Evolutionary conservation across 768 basidiomycete species (phyloP).

Genomic region (Agrocybe praecox): DNA sequence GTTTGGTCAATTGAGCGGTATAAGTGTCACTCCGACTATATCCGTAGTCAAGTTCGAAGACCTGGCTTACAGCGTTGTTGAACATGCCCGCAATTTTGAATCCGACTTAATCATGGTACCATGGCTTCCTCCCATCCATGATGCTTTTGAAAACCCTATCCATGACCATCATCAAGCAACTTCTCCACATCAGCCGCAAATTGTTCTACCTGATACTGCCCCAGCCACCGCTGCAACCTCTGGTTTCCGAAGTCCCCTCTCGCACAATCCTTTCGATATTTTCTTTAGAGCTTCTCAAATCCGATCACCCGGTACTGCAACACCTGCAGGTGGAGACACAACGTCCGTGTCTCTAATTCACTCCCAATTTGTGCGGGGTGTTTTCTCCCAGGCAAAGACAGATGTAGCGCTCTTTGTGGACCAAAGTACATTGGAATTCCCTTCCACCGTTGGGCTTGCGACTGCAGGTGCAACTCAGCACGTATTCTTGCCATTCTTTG

Average conservation of each 20-base stretch:
- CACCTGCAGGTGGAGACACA: slow-evolving; percentile 13
- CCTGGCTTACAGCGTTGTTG: slow-evolving; percentile 66
- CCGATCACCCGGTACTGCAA: slow-evolving; percentile 13
- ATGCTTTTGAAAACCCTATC: slow-evolving; percentile 15
- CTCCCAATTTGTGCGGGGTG: slow-evolving; percentile 80
- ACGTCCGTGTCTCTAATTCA: slow-evolving; percentile 57
- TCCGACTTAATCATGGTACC: slow-evolving; percentile 83
- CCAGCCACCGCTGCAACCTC: slow-evolving; percentile 3
- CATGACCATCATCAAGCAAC: slow-evolving; percentile 13
- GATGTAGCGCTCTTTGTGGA: slow-evolving; percentile 90
- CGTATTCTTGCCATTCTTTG: slow-evolving; percentile 89
- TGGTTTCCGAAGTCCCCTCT: slow-evolving; percentile 16
- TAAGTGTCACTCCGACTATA: slow-evolving; percentile 65
- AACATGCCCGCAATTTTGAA: slow-evolving; percentile 58
- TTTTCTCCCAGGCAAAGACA: slow-evolving; percentile 69
- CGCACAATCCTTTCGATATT: slow-evolving; percentile 71
- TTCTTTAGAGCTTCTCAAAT: slow-evolving; percentile 46
- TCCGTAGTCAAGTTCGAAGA: slow-evolving; percentile 80
- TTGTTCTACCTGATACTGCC: slow-evolving; percentile 12
- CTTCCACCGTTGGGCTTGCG: slow-evolving; percentile 12
- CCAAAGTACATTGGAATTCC: slow-evolving; percentile 40
- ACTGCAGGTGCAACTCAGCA: slow-evolving; percentile 46
- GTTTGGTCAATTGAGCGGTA: slow-evolving; percentile 72
- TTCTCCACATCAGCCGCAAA: slow-evolving; percentile 10
- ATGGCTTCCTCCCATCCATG: slow-evolving; percentile 59